Conservation (phyloP, 441 rosid genomes). For the Eruca vesicaria region DNA sequence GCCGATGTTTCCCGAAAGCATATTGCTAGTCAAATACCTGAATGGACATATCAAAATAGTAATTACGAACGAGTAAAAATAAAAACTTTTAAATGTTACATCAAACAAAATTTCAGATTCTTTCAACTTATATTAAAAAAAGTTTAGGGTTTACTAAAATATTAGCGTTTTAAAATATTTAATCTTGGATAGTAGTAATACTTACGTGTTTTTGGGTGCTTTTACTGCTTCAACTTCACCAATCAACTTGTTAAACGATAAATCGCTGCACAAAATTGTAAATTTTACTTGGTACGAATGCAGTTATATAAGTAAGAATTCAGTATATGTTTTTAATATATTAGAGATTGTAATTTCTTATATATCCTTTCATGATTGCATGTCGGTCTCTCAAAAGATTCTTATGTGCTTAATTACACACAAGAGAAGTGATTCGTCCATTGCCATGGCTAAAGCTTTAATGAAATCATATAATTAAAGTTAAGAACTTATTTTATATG, state of each 20-base stretch:
- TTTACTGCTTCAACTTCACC: neutral
- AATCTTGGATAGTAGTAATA: neutral
- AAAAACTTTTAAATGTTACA: neutral
- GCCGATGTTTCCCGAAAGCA: constrained; percentile 56
- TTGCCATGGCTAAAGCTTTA: neutral
- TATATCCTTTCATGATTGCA: neutral
- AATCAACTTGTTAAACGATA: neutral
- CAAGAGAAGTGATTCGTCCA: neutral
- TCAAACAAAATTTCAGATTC: neutral
- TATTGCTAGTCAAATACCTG: constrained; percentile 66
- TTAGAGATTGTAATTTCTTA: neutral
- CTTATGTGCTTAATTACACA: neutral
- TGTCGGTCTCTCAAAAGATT: neutral
- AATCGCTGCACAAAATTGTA: neutral
- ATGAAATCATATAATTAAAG: neutral
- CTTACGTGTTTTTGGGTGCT: neutral
- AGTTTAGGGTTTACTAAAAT: neutral
- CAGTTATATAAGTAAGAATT: neutral
- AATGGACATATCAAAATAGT: neutral
- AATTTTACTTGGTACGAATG: neutral
- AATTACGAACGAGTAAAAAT: neutral
- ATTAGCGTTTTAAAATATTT: neutral
- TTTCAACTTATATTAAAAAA: neutral
- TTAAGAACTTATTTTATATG: neutral
- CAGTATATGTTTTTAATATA: neutral